Conservation (phyloP, 306 rosid species). For the Cucurbita maxima region DNA sequence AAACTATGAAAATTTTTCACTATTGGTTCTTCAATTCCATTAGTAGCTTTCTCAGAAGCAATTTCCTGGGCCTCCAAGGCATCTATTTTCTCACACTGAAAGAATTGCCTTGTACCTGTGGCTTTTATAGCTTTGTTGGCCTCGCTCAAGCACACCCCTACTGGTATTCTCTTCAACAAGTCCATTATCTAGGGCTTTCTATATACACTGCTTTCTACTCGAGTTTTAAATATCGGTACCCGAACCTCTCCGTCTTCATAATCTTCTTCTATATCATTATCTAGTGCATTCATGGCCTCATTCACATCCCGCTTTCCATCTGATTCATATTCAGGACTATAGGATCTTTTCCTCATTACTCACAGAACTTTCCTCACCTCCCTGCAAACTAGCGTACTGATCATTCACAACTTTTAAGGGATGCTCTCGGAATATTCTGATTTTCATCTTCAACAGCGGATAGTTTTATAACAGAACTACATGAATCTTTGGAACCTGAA, state of each 20-base stretch:
- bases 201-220: constrained; percentile 18
- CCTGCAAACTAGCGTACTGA: constrained; percentile 19
- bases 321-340: constrained; percentile 60
- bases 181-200: too few species aligned
- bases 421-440: constrained; percentile 15
- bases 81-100: constrained; percentile 15
- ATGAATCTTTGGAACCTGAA: constrained; percentile 15
- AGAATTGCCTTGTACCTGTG: constrained; percentile 13
- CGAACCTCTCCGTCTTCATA: constrained; percentile 84
- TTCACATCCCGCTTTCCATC: constrained; percentile 57
- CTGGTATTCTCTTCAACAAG: constrained; percentile 19
- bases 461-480: constrained; percentile 13
- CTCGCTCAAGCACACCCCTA: constrained; percentile 15
- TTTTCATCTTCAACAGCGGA: constrained; percentile 14
- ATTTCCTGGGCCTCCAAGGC: constrained; percentile 14
- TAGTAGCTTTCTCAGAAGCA: constrained; percentile 7
- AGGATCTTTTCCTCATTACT: constrained; percentile 73
- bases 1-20: constrained; percentile 14
- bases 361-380: constrained; percentile 31
- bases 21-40: constrained; percentile 23
- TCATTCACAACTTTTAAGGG: constrained; percentile 30
- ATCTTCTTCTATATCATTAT: constrained; percentile 39
- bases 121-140: constrained; percentile 12
- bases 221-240: constrained; percentile 27
- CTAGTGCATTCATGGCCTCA: constrained; percentile 28